Base-by-base conservation (phyloP, 2,329 filamentous ascomycete genomes). In the Phialocephala subalpina region DNA sequence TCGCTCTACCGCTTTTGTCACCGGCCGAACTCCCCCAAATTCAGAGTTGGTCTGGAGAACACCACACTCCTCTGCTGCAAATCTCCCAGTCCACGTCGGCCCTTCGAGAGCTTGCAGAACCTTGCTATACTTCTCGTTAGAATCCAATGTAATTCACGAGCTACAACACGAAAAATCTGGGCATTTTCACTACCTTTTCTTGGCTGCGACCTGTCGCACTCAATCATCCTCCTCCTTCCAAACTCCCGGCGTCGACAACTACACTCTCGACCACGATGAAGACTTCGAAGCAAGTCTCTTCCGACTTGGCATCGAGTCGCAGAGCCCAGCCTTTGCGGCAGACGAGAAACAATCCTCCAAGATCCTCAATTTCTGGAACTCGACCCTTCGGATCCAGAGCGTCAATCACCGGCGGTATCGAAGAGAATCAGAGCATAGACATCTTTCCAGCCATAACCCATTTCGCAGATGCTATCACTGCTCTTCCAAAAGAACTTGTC, bases 401-500 rank as follows among this genome's bases (percentile, higher is more conserved):
- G 71, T 78, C 82, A 60, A 78, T 83, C 65, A 77, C 80, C 67
- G 79, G 77, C 65, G 79, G 77, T 64, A 78, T 81, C 38, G 77
- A 78, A 60, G 80, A 82, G 68, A 86, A 88, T 73, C 85, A 86
- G 73, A 4, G 9, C 4, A 88, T 90, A 81, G 86, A 90, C 72
- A 88, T 90, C 73, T 90, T 88, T 72, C 88, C 88, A 53, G 88
- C 85, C 62, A 85, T 90, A 70, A 89, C 86, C 12, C 87, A 90
- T 80, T 98, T 99, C 78, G 92, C 95, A 69, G 94, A 98, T 79
- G 90, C 94, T 69, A 93, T 98, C 76, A 90, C 93, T 60, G 94
- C 95, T 45, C 87, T 99, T 29, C 96, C 96, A 4, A 94, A 94
- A 78, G 96, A 99, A 81, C 92, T 97, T 59, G 93, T 97, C 73